Evolutionary conservation across 257 asterid species (phyloP).

Genomic region (Haberlea rhodopensis): DNA sequence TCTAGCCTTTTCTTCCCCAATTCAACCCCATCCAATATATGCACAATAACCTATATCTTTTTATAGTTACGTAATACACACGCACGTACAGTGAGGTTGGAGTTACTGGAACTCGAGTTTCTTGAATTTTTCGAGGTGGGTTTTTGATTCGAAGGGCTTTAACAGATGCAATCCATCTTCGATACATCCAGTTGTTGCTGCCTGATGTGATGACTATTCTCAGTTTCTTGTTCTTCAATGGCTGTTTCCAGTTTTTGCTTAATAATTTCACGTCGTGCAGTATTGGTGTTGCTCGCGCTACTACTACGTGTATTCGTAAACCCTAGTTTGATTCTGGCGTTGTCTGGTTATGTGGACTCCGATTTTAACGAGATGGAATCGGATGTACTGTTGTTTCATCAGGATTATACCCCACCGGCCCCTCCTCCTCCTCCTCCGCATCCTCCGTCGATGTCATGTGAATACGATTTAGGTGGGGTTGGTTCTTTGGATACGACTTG

Average conservation of each 20-base stretch:
- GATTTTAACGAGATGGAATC: constrained; percentile 48
- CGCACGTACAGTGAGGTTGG: too few species aligned
- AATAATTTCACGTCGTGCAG: constrained; percentile 25
- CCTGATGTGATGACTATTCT: constrained; percentile 58
- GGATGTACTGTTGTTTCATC: constrained; percentile 59
- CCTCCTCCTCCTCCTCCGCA: constrained; percentile 99
- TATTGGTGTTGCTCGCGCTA: constrained; percentile 25
- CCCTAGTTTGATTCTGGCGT: constrained; percentile 39
- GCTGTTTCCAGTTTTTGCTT: constrained; percentile 34
- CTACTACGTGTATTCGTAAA: constrained; percentile 31
- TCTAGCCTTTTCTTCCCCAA: too few species aligned
- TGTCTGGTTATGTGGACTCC: constrained; percentile 33
- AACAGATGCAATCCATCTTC: constrained; percentile 49
- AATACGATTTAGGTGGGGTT: constrained; percentile 84
- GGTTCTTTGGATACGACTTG: constrained; percentile 91
- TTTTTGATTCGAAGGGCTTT: constrained; percentile 16
- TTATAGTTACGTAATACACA: too few species aligned
- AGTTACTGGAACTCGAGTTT: too few species aligned
- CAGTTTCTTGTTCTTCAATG: constrained; percentile 53
- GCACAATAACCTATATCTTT: too few species aligned
- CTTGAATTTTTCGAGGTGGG: too few species aligned
- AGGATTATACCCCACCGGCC: constrained; percentile 97
- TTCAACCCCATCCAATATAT: too few species aligned
- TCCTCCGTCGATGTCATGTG: constrained; percentile 84
- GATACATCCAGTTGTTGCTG: constrained; percentile 24